Evolutionary conservation across 306 rosid genomes (phyloP).

Genomic region (Vigna radiata): DNA sequence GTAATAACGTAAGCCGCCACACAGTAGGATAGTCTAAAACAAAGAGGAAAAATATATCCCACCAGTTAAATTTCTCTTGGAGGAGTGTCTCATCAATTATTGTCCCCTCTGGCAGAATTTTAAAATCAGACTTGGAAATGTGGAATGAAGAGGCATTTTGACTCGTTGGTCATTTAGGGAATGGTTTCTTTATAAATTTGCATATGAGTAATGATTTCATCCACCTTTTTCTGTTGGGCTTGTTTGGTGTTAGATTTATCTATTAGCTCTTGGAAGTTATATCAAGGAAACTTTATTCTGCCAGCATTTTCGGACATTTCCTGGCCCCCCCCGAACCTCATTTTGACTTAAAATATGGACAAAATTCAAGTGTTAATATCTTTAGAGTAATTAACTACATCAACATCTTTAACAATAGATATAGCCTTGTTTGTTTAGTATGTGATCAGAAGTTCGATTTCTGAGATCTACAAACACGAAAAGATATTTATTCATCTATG

Average conservation of each 20-base stretch:
- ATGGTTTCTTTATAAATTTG: constrained; percentile 37
- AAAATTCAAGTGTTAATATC: neutral
- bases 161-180: constrained; percentile 39
- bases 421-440: too few species aligned
- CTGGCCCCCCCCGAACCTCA: constrained; percentile 47
- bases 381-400: neutral
- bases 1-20: constrained; percentile 39
- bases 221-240: constrained; percentile 44
- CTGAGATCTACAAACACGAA: too few species aligned
- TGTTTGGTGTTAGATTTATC: constrained; percentile 49
- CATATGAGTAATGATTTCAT: constrained; percentile 52
- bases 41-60: constrained; percentile 26
- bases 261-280: constrained; percentile 52
- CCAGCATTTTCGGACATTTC: constrained; percentile 46
- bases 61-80: constrained; percentile 1
- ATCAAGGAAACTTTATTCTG: constrained; percentile 52
- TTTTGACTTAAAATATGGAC: constrained; percentile 48
- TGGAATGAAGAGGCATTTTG: constrained; percentile 53
- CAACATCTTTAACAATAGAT: neutral
- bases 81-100: constrained; percentile 34
- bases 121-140: constrained; percentile 41
- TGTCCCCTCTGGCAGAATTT: constrained; percentile 26
- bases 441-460: too few species aligned
- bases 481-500: neutral
- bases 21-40: constrained; percentile 13